Conservation (phyloP, 2,329 filamentous ascomycete genomes). For the Fusarium euwallaceae region DNA sequence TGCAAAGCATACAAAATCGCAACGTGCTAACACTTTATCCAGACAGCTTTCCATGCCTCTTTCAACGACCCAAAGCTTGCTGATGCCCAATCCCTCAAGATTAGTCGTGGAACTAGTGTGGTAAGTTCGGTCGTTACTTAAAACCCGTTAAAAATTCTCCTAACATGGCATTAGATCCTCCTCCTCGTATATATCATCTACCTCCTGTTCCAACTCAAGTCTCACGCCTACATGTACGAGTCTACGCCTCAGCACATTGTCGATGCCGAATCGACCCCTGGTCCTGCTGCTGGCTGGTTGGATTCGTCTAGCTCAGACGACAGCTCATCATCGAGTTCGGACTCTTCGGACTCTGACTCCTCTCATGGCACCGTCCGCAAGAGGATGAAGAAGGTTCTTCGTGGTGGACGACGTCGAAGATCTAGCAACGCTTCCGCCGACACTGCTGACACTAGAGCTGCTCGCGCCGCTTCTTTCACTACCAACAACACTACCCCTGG, state of each 20-base stretch:
- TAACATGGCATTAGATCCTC: conserved; percentile 21
- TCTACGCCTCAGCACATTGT: conserved; percentile 94
- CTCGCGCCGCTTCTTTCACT: conserved; percentile 59
- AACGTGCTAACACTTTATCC: conserved; percentile 49
- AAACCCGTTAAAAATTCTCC: background rate
- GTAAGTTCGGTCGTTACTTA: conserved; percentile 59
- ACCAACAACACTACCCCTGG: conserved; percentile 51
- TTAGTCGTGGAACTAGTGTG: conserved; percentile 91
- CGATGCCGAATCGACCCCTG: conserved; percentile 89
- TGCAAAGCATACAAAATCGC: conserved; percentile 49
- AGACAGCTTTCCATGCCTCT: conserved; percentile 93
- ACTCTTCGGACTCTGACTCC: conserved; percentile 73
- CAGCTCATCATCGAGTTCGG: conserved; percentile 72
- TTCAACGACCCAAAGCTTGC: conserved; percentile 75
- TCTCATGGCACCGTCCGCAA: conserved; percentile 76
- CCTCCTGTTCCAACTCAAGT: conserved; percentile 91
- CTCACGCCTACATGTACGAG: conserved; percentile 91
- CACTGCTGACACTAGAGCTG: conserved; percentile 53
- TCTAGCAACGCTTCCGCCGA: conserved; percentile 80
- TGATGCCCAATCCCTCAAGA: conserved; percentile 80
- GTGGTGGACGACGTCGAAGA: conserved; percentile 78
- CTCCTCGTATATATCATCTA: conserved; percentile 83
- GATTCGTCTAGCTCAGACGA: conserved; percentile 75
- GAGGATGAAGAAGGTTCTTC: conserved; percentile 81
- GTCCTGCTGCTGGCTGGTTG: conserved; percentile 84